Conservation (phyloP, 2,329 filamentous ascomycete species). For the Sporothrix globosa region DNA sequence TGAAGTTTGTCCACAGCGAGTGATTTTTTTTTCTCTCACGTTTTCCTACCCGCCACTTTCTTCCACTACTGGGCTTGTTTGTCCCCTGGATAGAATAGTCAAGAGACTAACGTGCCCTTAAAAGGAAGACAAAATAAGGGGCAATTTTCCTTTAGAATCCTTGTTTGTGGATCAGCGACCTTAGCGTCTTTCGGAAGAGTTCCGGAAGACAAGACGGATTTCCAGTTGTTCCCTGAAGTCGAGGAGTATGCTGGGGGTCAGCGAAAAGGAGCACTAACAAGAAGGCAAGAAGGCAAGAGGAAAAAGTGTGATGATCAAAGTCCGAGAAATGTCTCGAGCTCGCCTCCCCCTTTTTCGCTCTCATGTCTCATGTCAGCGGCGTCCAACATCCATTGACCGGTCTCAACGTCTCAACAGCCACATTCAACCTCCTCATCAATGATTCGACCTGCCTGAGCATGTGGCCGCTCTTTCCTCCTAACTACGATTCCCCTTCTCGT, state of each 20-base stretch:
- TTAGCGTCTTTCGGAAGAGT: neutral
- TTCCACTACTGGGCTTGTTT: too few species aligned
- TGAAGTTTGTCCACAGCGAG: neutral
- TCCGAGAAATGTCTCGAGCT: neutral
- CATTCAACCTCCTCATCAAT: slow-evolving; percentile 5
- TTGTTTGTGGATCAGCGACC: slow-evolving; percentile 1
- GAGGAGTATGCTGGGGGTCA: neutral
- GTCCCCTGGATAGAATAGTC: neutral
- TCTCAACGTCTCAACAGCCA: neutral
- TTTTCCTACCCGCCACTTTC: neutral
- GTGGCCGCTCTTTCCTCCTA: neutral
- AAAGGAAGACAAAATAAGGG: slow-evolving; percentile 4
- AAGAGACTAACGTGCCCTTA: neutral
- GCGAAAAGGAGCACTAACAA: neutral
- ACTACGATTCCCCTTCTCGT: neutral
- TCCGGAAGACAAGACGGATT: too few species aligned
- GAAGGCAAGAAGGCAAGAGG: neutral
- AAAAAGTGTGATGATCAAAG: slow-evolving; percentile 2
- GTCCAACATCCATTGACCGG: neutral
- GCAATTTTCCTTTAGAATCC: neutral
- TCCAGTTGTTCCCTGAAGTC: neutral
- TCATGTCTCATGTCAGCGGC: slow-evolving; percentile 2
- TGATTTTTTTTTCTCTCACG: neutral
- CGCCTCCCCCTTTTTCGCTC: slow-evolving; percentile 8
- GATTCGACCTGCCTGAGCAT: slow-evolving; percentile 1